phyloP scores from a whole-genome alignment of 129 eudicot species.

The Helianthus tuberosus region DNA sequence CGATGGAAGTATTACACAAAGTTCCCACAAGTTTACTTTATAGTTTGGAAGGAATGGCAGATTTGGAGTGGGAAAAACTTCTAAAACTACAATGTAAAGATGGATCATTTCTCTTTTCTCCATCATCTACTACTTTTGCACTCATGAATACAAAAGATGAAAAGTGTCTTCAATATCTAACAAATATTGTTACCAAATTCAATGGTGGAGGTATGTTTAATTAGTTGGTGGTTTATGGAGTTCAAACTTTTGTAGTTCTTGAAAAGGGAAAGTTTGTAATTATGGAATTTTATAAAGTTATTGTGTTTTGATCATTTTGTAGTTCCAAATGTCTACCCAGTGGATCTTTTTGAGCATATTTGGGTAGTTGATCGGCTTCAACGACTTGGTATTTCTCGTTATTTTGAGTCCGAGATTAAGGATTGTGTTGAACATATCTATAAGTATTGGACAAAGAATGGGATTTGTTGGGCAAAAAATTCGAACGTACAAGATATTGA shows the following conservation, averaged over 20 bases:
- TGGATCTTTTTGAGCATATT: constrained; percentile 89
- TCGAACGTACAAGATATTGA: constrained; percentile 83
- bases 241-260: too few species aligned
- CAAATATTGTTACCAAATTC: constrained; percentile 60
- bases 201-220: constrained; percentile 79
- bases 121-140: constrained; percentile 97
- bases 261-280: constrained; percentile 16
- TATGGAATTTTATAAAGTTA: constrained; percentile 14
- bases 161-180: constrained; percentile 70
- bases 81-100: constrained; percentile 64
- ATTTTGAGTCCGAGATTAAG: constrained; percentile 66
- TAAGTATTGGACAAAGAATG: constrained; percentile 75
- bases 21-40: constrained; percentile 92
- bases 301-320: constrained; percentile 17
- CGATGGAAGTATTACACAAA: constrained; percentile 68
- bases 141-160: constrained; percentile 81
- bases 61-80: constrained; percentile 82
- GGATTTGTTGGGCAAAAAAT: constrained; percentile 95
- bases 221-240: too few species aligned
- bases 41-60: constrained; percentile 92
- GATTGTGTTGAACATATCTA: constrained; percentile 58
- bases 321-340: constrained; percentile 96
- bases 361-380: constrained; percentile 79
- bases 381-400: constrained; percentile 85
- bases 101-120: constrained; percentile 95